Evolutionary conservation across 2,329 filamentous ascomycete genomes (phyloP).

Genomic region (Fusarium mexicanum): DNA sequence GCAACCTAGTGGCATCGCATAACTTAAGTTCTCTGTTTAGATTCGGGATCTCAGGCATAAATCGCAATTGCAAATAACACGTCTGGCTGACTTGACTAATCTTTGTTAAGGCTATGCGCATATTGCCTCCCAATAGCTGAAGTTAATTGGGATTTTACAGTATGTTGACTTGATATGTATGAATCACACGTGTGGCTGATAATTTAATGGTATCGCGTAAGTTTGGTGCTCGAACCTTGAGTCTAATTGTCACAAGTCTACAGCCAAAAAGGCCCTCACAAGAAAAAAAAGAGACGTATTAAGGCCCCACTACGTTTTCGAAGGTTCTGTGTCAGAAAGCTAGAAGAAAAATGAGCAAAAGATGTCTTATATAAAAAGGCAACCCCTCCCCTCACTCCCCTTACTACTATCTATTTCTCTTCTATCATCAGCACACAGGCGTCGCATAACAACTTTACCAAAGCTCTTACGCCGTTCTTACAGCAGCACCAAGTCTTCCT

Average conservation of each 20-base stretch:
- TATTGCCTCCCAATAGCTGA: too few species aligned
- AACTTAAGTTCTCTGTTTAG: background rate
- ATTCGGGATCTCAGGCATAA: background rate
- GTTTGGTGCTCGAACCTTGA: background rate
- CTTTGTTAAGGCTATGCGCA: too few species aligned
- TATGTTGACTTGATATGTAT: too few species aligned
- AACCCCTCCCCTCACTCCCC: background rate
- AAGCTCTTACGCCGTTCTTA: background rate
- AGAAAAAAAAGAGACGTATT: fast-evolving
- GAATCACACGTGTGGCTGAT: background rate
- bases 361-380: background rate
- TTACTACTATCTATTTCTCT: background rate
- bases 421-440: background rate
- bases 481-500: too few species aligned
- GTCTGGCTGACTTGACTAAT: background rate
- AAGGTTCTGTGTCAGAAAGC: background rate
- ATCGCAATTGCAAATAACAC: background rate
- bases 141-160: too few species aligned
- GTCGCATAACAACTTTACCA: background rate
- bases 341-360: background rate
- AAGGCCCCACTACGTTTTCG: background rate
- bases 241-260: background rate
- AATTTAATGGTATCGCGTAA: background rate
- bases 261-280: background rate
- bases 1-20: background rate